Evolutionary conservation across 208 protist species (phyloP), one percentile per base, ranked within the genome.

Genomic region (Chromosphaera perkinsii): DNA sequence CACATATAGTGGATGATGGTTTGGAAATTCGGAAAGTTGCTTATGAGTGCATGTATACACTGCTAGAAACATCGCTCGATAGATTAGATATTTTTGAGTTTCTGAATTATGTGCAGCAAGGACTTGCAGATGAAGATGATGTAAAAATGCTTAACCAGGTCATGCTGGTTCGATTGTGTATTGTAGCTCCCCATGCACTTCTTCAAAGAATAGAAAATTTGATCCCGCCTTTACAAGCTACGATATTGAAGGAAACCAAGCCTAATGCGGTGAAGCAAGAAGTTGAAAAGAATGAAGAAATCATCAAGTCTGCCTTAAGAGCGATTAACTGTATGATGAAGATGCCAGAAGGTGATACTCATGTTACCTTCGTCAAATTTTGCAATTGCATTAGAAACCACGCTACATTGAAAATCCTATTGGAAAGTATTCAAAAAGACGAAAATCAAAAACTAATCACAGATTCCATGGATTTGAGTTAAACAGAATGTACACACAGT

Each of bases 31-130:
- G 93, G 55, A 94, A 94, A 74, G 68, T 56, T 31, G 88, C 91
- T 1, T 94, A 90, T 56, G 90, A 94, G 70, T 93, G 88, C 69
- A 80, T 96, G 75, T 85, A 90, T 42, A 85, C 81, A 22, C 65
- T 93, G 27, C 73, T 91, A 49, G 78, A 85, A 29, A 84, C 76
- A 12, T 61, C 76, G 0, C 45, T 84, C 14, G 81, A 84, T 24
- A 31, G 47, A 22, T 2, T 69, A 9, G 33, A 72, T 49, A 9
- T 66, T 82, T 17, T 52, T 86, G 65, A 58, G 26, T 87, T 86
- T 37, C 57, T 88, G 32, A 49, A 36, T n/a, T 66, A 83, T 35
- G 35, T 88, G 17, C 55, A 65, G 10, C 52, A 58, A 27, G 85
- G 83, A 47, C 65, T 88, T 0, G 45, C 58, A 29, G 83, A 88